phyloP scores from a whole-genome alignment of 2,329 filamentous ascomycete genomes.

The Mollisia scopiformis region DNA sequence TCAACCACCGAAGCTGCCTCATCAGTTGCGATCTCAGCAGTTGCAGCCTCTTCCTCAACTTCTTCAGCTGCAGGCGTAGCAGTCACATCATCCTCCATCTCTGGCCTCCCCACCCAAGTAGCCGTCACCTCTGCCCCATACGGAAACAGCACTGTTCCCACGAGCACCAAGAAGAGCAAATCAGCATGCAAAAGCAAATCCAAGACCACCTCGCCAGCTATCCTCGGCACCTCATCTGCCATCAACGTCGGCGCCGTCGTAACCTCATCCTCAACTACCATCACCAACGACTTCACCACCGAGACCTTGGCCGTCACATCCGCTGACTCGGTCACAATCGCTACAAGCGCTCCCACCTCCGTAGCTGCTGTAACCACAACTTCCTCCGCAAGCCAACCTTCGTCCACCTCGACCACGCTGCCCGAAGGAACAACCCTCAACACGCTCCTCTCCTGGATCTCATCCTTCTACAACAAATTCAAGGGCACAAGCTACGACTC shows the following conservation, averaged over 20 bases:
- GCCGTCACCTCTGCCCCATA: conserved; percentile 4
- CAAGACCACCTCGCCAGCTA: conserved; percentile 11
- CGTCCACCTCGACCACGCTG: background rate
- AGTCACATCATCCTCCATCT: too few species aligned
- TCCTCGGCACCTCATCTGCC: background rate
- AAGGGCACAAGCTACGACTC: conserved; percentile 15
- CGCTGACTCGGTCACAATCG: conserved; percentile 14
- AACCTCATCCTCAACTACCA: too few species aligned
- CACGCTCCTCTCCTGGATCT: conserved; percentile 26
- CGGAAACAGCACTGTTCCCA: conserved; percentile 11
- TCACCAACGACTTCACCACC: too few species aligned
- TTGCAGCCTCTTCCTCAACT: conserved; percentile 1
- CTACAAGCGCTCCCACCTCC: conserved; percentile 1
- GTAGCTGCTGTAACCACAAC: background rate
- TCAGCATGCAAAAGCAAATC: conserved; percentile 21
- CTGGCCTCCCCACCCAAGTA: background rate
- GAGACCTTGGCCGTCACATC: conserved; percentile 1
- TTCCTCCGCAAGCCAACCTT: background rate
- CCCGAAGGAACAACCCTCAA: conserved; percentile 25
- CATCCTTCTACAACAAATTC: conserved; percentile 23
- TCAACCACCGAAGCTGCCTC: background rate
- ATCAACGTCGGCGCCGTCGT: conserved; percentile 6
- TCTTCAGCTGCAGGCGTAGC: conserved; percentile 7
- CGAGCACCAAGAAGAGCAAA: conserved; percentile 17
- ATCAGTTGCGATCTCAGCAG: background rate